Percentiles rank a stretch among this genome's conserved stretches.
These are phyloP conservation scores for Microbotryum saponariae DNA, from an alignment of 1,284 basidiomycete species.

Conservation along the genomic window DNA sequence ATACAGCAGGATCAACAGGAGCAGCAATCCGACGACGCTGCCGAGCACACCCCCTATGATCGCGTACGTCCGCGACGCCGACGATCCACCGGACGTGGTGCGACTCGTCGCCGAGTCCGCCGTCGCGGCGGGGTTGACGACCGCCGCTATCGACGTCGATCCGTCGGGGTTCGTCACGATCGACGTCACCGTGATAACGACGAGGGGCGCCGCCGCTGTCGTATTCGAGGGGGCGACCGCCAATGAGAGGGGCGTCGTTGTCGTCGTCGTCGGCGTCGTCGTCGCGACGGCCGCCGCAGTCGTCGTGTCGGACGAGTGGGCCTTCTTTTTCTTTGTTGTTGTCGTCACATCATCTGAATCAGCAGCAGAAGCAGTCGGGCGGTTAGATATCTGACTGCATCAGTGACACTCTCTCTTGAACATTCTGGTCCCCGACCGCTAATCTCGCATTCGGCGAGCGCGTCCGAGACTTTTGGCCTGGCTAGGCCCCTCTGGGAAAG, in stretches of 20 bases:
- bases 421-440: too few species aligned
- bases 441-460: too few species aligned
- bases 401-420: too few species aligned
- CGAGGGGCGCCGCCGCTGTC: slow-evolving; percentile 3
- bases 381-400: too few species aligned
- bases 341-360: too few species aligned
- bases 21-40: slow-evolving; percentile 30
- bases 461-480: too few species aligned
- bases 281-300: neutral
- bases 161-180: slow-evolving; percentile 27
- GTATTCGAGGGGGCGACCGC: neutral
- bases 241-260: neutral
- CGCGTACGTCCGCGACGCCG: slow-evolving; percentile 6
- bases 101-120: slow-evolving; percentile 15
- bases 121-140: slow-evolving; percentile 10
- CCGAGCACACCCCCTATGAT: slow-evolving; percentile 37
- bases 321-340: too few species aligned
- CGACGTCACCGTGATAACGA: slow-evolving; percentile 31
- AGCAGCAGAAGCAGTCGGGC: too few species aligned
- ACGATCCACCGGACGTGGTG: neutral
- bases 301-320: neutral
- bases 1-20: neutral
- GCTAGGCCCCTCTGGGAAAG: too few species aligned
- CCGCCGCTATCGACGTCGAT: slow-evolving; percentile 12
- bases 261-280: slow-evolving; percentile 1